Evolutionary conservation across 371 early-diverging fungal genomes (phyloP).

Genomic region (Blakeslea trispora): DNA sequence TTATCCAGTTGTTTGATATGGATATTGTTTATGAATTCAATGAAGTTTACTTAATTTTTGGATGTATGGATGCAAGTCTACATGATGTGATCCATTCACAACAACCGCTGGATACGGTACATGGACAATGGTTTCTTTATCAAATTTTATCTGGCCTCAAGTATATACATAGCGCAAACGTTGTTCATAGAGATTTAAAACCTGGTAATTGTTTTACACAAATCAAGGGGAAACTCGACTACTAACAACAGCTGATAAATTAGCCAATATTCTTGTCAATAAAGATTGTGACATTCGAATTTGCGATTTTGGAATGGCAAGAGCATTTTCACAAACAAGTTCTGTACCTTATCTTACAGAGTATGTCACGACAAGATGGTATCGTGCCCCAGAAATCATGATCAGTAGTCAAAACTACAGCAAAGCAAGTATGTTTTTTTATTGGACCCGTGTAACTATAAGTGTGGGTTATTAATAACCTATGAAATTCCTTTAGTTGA

Average conservation of each 20-base stretch:
- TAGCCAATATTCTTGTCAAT: slow-evolving; percentile 20
- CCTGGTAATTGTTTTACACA: slow-evolving; percentile 47
- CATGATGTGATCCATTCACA: slow-evolving; percentile 87
- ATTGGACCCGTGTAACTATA: not conserved
- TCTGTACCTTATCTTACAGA: slow-evolving; percentile 72
- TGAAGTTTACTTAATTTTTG: slow-evolving; percentile 60
- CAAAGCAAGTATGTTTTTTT: slow-evolving; percentile 61
- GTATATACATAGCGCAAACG: slow-evolving; percentile 87
- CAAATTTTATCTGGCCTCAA: slow-evolving; percentile 85
- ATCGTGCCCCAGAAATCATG: slow-evolving; percentile 92
- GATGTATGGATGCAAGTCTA: slow-evolving; percentile 88
- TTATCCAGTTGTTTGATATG: slow-evolving; percentile 70
- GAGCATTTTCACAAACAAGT: slow-evolving; percentile 62
- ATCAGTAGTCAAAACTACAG: slow-evolving; percentile 76
- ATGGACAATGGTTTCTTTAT: slow-evolving; percentile 87
- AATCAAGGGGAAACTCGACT: not conserved
- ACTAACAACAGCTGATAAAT: not conserved
- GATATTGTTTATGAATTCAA: slow-evolving; percentile 54
- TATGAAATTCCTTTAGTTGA: slow-evolving; percentile 49
- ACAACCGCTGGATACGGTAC: slow-evolving; percentile 80
- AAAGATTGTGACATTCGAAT: slow-evolving; percentile 38
- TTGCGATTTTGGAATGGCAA: slow-evolving; percentile 80
- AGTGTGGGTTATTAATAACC: slow-evolving; percentile 2
- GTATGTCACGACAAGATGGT: slow-evolving; percentile 91
- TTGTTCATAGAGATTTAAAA: slow-evolving; percentile 87